phyloP scores from a whole-genome alignment of 2,329 filamentous ascomycete genomes.

The Epichloe festucae region DNA sequence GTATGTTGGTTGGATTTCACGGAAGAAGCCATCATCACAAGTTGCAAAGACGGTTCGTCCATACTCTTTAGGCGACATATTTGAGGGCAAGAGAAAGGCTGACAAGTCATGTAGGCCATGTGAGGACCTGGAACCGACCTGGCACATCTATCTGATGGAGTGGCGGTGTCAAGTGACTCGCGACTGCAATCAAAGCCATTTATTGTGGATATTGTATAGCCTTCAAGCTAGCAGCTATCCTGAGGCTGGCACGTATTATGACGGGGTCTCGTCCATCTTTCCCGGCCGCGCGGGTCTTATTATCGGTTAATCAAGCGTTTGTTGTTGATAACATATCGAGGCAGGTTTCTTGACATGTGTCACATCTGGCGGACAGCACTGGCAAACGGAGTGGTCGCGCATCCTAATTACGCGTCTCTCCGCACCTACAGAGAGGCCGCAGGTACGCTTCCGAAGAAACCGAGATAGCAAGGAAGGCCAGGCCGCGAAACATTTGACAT shows the following conservation, averaged over 20 bases:
- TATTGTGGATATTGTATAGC: not conserved
- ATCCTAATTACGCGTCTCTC: too few species aligned
- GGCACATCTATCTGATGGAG: constrained; percentile 3
- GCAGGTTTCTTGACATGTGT: not conserved
- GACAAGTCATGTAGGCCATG: constrained; percentile 43
- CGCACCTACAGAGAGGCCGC: too few species aligned
- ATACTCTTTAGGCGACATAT: not conserved
- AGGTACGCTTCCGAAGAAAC: not conserved
- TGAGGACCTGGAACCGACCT: constrained; percentile 62
- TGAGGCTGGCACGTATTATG: not conserved
- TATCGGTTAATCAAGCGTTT: too few species aligned
- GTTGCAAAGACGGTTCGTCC: constrained; percentile 72
- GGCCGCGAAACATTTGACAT: not conserved
- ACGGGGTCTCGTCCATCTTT: not conserved
- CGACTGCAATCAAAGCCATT: not conserved
- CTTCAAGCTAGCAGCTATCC: not conserved
- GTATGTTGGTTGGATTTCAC: constrained; percentile 88
- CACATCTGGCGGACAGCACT: too few species aligned
- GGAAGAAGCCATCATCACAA: constrained; percentile 83
- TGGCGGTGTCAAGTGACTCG: not conserved
- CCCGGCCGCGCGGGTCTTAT: not conserved
- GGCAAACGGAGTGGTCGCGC: too few species aligned
- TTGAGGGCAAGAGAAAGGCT: constrained; percentile 3
- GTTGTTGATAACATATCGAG: not conserved
- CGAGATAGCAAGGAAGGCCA: not conserved